These are phyloP conservation scores for Fusarium caatingaense DNA, from an alignment of 2,329 filamentous ascomycete genomes.

Conservation along the genomic window DNA sequence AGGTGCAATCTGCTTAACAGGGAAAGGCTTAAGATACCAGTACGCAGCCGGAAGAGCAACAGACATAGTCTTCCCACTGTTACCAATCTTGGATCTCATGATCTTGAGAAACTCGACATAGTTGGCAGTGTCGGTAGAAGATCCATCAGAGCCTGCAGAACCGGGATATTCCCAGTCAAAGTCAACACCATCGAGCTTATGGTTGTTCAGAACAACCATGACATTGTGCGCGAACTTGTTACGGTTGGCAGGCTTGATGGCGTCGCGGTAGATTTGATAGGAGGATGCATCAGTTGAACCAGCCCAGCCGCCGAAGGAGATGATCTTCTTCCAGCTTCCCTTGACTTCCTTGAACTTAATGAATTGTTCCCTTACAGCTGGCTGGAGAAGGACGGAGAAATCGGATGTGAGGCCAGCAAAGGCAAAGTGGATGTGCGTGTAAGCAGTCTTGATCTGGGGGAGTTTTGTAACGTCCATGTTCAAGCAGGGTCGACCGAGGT, in stretches of 20 bases:
- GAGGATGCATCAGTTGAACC: slow-evolving; percentile 45
- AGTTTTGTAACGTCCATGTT: slow-evolving; percentile 47
- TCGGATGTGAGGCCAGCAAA: slow-evolving; percentile 44
- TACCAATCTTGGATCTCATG: slow-evolving; percentile 45
- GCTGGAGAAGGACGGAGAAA: slow-evolving; percentile 32
- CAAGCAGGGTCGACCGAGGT: slow-evolving; percentile 45
- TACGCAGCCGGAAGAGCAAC: slow-evolving; percentile 54
- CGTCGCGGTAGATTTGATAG: slow-evolving; percentile 47
- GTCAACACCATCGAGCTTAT: slow-evolving; percentile 58
- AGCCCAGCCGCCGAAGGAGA: slow-evolving; percentile 54
- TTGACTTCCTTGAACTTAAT: slow-evolving; percentile 47
- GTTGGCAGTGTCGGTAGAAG: slow-evolving; percentile 49
- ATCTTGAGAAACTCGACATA: slow-evolving; percentile 52
- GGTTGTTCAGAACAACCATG: slow-evolving; percentile 53
- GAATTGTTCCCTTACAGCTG: slow-evolving; percentile 46
- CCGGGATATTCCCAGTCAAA: slow-evolving; percentile 62
- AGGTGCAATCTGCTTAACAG: slow-evolving; percentile 48
- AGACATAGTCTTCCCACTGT: slow-evolving; percentile 48
- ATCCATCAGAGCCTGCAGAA: slow-evolving; percentile 41
- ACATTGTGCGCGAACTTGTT: slow-evolving; percentile 52
- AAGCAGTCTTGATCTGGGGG: slow-evolving; percentile 31
- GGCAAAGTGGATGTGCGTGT: slow-evolving; percentile 51
- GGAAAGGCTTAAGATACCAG: slow-evolving; percentile 54
- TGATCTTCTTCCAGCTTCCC: slow-evolving; percentile 47
- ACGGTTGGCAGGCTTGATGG: slow-evolving; percentile 51